Evolutionary conservation across 106 monocot genomes (phyloP).

Genomic region (Dioscorea dumetorum): DNA sequence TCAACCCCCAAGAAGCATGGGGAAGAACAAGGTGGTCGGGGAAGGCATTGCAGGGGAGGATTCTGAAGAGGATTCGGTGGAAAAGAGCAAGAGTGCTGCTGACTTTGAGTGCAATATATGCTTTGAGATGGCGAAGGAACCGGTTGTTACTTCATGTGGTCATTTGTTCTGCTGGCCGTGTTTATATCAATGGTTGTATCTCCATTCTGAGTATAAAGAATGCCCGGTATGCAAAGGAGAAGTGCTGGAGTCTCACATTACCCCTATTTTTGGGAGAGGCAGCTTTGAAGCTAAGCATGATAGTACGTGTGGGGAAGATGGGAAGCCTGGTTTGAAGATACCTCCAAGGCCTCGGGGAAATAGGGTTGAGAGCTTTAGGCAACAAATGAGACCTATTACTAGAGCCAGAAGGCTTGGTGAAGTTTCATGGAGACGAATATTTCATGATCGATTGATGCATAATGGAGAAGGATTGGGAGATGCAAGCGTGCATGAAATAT

Average conservation of each 20-base stretch:
- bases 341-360: constrained; percentile 71
- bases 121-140: constrained; percentile 66
- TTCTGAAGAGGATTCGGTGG: constrained; percentile 32
- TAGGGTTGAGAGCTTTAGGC: constrained; percentile 67
- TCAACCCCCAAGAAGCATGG: constrained; percentile 17
- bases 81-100: constrained; percentile 25
- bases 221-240: constrained; percentile 94
- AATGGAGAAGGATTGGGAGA: not conserved
- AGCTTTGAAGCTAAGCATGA: constrained; percentile 15
- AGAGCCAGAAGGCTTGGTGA: constrained; percentile 53
- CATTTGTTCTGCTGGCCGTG: constrained; percentile 95
- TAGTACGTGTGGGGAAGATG: constrained; percentile 12
- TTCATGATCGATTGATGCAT: constrained; percentile 9
- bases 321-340: constrained; percentile 32
- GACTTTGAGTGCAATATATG: constrained; percentile 88
- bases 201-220: constrained; percentile 59
- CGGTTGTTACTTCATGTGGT: constrained; percentile 86
- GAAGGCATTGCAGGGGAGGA: constrained; percentile 21
- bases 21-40: constrained; percentile 40
- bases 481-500: constrained; percentile 1
- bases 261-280: constrained; percentile 73
- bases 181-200: constrained; percentile 82
- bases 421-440: constrained; percentile 29
- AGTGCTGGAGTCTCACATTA: constrained; percentile 57
- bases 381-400: constrained; percentile 45